A percentile compares a stretch with the other conserved stretches of the same genome.
Evolutionary conservation across 2,329 filamentous ascomycete species (phyloP).

Genomic region (Aspergillus phoenicis): DNA sequence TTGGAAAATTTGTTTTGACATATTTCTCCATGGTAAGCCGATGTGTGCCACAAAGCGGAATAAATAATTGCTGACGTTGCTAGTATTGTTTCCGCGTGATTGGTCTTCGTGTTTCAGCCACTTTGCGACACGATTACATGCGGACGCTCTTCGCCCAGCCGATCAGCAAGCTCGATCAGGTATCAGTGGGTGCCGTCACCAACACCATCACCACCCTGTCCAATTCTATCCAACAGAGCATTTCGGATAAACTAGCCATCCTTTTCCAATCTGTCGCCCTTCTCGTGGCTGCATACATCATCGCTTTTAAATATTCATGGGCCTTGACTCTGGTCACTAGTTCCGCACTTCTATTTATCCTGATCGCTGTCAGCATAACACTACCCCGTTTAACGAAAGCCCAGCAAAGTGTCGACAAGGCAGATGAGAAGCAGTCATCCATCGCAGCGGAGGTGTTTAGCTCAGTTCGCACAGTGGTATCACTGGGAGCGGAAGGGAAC

Average conservation of each 20-base stretch:
- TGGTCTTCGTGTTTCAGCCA: constrained; percentile 54
- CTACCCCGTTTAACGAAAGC: constrained; percentile 38
- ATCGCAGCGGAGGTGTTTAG: constrained; percentile 47
- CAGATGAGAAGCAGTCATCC: constrained; percentile 40
- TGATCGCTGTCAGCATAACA: constrained; percentile 34
- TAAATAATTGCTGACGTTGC: neutral
- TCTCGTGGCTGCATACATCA: constrained; percentile 50
- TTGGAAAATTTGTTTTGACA: constrained; percentile 56
- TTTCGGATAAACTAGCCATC: constrained; percentile 55
- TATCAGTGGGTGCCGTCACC: constrained; percentile 54
- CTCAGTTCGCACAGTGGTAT: constrained; percentile 49
- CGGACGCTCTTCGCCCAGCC: constrained; percentile 53
- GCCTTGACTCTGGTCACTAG: constrained; percentile 55
- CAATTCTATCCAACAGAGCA: constrained; percentile 57
- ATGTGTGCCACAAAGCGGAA: neutral
- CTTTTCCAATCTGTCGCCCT: constrained; percentile 48
- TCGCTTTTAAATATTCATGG: constrained; percentile 58
- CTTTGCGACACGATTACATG: constrained; percentile 54
- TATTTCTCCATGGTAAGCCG: constrained; percentile 57
- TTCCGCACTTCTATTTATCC: constrained; percentile 49
- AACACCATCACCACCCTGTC: constrained; percentile 56
- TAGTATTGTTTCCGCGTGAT: constrained; percentile 52
- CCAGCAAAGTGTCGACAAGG: constrained; percentile 40
- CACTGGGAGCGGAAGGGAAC: constrained; percentile 45
- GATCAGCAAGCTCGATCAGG: constrained; percentile 52